A percentile compares a stretch with the other conserved stretches of the same genome.
Conservation (phyloP, 495 filamentous ascomycete species). For the Talaromyces borbonicus region DNA sequence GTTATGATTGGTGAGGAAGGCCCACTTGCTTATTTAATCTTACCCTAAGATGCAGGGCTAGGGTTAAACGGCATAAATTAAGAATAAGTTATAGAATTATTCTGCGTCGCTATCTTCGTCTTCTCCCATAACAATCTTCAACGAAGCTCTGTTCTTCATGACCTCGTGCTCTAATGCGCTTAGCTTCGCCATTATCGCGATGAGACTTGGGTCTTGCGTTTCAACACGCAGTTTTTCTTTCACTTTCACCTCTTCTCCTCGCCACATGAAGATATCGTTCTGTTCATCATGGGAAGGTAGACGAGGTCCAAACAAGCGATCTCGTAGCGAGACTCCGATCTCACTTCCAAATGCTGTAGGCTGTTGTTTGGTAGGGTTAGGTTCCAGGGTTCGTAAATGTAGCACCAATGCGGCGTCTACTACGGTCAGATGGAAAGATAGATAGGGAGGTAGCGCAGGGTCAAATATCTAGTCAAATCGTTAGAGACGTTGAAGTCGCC, state of each 20-base stretch:
- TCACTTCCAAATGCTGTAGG: constrained; percentile 49
- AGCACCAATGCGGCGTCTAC: constrained; percentile 69
- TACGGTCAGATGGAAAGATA: constrained; percentile 69
- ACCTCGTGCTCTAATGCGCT: constrained; percentile 69
- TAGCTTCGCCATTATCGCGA: constrained; percentile 83
- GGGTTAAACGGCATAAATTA: too few relatives aligned
- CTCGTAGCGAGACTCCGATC: constrained; percentile 47
- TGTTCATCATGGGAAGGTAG: constrained; percentile 73
- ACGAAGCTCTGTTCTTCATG: constrained; percentile 52
- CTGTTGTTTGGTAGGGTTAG: constrained; percentile 45
- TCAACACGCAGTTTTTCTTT: constrained; percentile 86
- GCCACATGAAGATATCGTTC: constrained; percentile 57
- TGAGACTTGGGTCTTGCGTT: constrained; percentile 79
- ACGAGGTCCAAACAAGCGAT: constrained; percentile 41
- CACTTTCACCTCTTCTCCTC: constrained; percentile 69
- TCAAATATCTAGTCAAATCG: constrained; percentile 36
- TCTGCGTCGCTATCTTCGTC: constrained; percentile 31
- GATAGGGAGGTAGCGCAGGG: constrained; percentile 45
- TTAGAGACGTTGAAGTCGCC: not conserved
- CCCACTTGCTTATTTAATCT: not conserved
- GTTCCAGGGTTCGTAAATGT: constrained; percentile 68
- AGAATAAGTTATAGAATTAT: not conserved
- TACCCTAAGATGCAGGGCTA: not conserved
- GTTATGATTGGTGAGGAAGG: not conserved
- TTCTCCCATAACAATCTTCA: constrained; percentile 73